Evolutionary conservation across 306 rosid genomes (phyloP), one percentile per base, ranked within the genome.

Genomic region (Pyrus bretschneideri): DNA sequence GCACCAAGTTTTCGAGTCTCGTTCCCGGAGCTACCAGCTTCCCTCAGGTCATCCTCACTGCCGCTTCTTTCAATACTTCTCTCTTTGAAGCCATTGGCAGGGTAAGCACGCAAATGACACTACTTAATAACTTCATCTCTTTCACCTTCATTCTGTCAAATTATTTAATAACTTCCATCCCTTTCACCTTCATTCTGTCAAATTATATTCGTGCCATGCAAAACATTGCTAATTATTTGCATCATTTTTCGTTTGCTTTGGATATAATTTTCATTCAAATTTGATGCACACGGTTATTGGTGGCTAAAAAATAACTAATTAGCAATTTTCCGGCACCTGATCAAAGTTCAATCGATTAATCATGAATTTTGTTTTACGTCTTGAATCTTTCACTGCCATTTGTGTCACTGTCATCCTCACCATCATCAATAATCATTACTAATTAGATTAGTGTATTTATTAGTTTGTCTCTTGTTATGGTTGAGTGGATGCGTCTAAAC

Each of bases 21-120:
- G 93, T 96, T 17, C 93, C 98, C 0, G 98, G 87, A 6, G 98
- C 98, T 9, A 96, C 99, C 3, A 96, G 99, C 81, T 96, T 96
- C 76, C 99, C 99, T 54, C 87, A 84, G 90, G 90, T 89, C 49
- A 92, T 96, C 78, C 86, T 92, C 69, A 96, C 99, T 0, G 99
- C 97, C 0, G 99, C 99, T 69, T 83, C 99, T 59, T 96, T 96
- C 92, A 96, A 96, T n/a, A 35, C 89, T 54, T 72, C 98, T 19
- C 90, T 96, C 12, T 96, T 92, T 81, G 67, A 89, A 79, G 89
- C 94, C 91, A 96, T 96, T 80, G 99, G 99, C 80, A 88, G 70
- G 89, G 99, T 96, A 76, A 13, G 25, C 14, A 75, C 21, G 21
- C 21, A 82, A 6, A 18, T 8, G 3, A 27, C 38, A 12, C 67